phyloP scores from a whole-genome alignment of 306 rosid species.

The Pachyrhizus erosus region DNA sequence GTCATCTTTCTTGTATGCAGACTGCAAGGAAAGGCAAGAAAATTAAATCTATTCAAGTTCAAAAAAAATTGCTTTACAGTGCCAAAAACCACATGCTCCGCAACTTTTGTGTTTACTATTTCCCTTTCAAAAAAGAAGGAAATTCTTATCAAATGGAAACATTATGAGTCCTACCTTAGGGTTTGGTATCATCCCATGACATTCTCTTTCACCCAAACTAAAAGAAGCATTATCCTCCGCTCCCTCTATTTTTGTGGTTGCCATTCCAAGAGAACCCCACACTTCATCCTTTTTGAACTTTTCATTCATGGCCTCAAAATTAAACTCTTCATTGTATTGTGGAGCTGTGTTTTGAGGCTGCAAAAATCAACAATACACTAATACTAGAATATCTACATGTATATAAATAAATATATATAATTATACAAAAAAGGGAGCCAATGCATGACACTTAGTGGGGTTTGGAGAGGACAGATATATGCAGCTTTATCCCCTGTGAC shows the following conservation, averaged over 20 bases:
- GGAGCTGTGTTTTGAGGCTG: constrained; percentile 46
- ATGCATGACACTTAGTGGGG: background rate
- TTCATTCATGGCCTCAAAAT: constrained; percentile 84
- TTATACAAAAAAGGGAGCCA: background rate
- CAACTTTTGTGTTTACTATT: background rate
- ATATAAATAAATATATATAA: background rate
- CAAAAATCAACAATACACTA: background rate
- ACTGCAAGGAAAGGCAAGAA: constrained; percentile 54
- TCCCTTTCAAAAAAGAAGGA: constrained; percentile 6
- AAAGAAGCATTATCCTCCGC: constrained; percentile 46
- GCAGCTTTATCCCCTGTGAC: background rate
- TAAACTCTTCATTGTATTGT: constrained; percentile 78
- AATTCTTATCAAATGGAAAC: constrained; percentile 24
- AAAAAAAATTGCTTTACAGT: constrained; percentile 3
- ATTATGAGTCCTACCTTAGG: constrained; percentile 50
- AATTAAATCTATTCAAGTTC: constrained; percentile 24
- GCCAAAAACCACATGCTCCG: constrained; percentile 10
- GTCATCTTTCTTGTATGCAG: constrained; percentile 78
- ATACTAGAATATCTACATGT: background rate
- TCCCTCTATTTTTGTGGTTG: constrained; percentile 46
- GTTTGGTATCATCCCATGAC: constrained; percentile 40
- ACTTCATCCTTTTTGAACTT: constrained; percentile 85
- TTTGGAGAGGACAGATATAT: background rate
- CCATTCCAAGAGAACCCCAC: constrained; percentile 73
- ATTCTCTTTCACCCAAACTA: constrained; percentile 45